These are phyloP conservation scores for Alnus glutinosa DNA, from an alignment of 306 rosid species.

Conservation along the genomic window DNA sequence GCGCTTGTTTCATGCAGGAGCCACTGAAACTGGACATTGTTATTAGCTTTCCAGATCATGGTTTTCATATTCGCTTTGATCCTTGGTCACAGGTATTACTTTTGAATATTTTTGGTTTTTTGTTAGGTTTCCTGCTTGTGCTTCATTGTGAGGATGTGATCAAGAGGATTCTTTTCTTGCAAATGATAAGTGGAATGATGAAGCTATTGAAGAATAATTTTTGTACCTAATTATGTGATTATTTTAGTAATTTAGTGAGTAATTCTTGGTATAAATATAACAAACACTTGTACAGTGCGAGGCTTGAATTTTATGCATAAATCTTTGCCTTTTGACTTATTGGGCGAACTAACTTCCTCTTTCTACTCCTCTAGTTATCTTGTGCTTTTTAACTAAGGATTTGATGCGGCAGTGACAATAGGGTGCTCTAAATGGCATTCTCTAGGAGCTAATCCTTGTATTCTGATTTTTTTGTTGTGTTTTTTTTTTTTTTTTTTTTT, in stretches of 20 bases:
- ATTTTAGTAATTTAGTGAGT: not conserved
- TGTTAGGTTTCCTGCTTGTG: constrained; percentile 3
- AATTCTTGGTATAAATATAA: not conserved
- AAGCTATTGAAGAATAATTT: not conserved
- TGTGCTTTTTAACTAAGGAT: not conserved
- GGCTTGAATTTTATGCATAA: not conserved
- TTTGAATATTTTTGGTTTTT: not conserved
- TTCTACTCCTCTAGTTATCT: not conserved
- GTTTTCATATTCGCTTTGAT: constrained; percentile 96
- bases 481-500: not conserved
- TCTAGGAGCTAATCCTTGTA: not conserved
- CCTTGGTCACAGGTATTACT: constrained; percentile 91
- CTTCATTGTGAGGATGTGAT: not conserved
- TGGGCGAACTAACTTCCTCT: not conserved
- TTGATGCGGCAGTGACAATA: not conserved
- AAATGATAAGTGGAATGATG: not conserved
- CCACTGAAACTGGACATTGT: constrained; percentile 86
- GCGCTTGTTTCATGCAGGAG: constrained; percentile 52
- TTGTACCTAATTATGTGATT: not conserved
- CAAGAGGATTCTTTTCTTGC: not conserved
- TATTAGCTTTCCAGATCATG: constrained; percentile 96
- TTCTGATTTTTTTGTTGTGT: not conserved
- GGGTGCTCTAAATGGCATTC: not conserved
- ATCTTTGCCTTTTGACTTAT: not conserved
- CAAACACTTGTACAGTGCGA: not conserved